Evolutionary conservation across 257 asterid genomes (phyloP).

Genomic region (Nicotiana paniculata): DNA sequence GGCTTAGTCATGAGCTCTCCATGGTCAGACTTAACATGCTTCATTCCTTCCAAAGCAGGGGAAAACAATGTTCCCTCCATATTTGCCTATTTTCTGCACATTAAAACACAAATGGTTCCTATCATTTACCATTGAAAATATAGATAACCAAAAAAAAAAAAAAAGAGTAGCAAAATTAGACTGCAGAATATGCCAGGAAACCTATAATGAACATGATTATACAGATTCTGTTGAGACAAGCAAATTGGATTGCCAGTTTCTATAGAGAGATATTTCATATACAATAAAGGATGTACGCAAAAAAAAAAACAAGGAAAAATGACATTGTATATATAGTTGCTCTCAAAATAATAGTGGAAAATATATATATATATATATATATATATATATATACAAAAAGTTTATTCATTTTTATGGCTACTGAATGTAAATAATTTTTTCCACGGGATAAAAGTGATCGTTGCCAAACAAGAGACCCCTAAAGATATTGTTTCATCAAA

Average conservation of each 20-base stretch:
- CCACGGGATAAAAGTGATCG: too few relatives aligned
- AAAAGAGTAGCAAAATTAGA: background rate
- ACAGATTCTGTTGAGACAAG: background rate
- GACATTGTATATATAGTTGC: too few relatives aligned
- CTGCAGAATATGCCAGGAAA: background rate
- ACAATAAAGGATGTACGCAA: background rate
- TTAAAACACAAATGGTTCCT: background rate
- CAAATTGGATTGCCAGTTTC: background rate
- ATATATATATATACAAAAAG: too few relatives aligned
- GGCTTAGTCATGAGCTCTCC: constrained; percentile 70
- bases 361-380: too few relatives aligned
- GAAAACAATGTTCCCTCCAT: constrained; percentile 61
- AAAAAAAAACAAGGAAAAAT: too few relatives aligned
- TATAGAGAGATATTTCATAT: background rate
- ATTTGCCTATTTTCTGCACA: background rate
- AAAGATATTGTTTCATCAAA: too few relatives aligned
- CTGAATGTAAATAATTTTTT: too few relatives aligned
- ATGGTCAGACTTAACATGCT: constrained; percentile 53
- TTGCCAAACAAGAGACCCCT: too few relatives aligned
- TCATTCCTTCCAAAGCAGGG: constrained; percentile 61
- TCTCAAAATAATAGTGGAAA: too few relatives aligned
- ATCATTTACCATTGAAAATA: background rate
- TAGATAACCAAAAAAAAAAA: background rate
- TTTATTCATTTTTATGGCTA: too few relatives aligned
- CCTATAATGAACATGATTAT: background rate